Base-by-base conservation (phyloP, 768 basidiomycete genomes). In the Leccinellum rugosiceps region DNA sequence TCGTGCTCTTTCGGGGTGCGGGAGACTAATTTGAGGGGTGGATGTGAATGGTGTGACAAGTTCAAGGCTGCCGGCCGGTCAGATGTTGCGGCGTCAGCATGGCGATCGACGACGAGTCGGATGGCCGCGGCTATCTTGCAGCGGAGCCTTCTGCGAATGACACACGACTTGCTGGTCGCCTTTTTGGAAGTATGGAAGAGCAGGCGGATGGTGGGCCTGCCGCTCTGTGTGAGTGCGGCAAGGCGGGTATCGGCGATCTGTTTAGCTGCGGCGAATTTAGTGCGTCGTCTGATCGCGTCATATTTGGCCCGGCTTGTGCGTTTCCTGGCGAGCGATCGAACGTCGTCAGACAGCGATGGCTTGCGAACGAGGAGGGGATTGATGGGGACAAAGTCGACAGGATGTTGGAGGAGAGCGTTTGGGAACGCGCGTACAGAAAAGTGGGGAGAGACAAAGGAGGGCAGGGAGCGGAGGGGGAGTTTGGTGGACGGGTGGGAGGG, bases 141-240 rank as follows among this genome's bases (percentile, higher is more conserved):
- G 4, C 64, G 62, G 3, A 68, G 59, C 13, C 60, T 46, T 19
- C 58, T 48, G 4, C 69, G 69, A 14, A 69, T 10, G 8, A 68
- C 67, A 4, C 31, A 58, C 6, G 54, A 62, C 31, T 68, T 70
- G 60, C 61, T 68, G 2, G 66, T 69, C 2, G 52, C 43, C 52
- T 68, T 70, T 50, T 70, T 70, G 6, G 64, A 53, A 1, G 53
- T 61, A 50, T 62, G 60, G 32, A 64, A 69, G 19, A 66, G 57
- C 0, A 69, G 53, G 23, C 57, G 23, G 46, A 69, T 10, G 35
- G 54, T 65, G 35, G 5, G 52, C 35, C 55, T 59, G 26, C 57
- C 63, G 3, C n/a, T 31, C 25, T 30, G 4, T 23, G 63, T 56
- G 50, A 64, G 30, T 23, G 49, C 58, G 15, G 59, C 53, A 3